Base-by-base conservation (phyloP, 2,329 filamentous ascomycete species). In the Penicillium crustosum region DNA sequence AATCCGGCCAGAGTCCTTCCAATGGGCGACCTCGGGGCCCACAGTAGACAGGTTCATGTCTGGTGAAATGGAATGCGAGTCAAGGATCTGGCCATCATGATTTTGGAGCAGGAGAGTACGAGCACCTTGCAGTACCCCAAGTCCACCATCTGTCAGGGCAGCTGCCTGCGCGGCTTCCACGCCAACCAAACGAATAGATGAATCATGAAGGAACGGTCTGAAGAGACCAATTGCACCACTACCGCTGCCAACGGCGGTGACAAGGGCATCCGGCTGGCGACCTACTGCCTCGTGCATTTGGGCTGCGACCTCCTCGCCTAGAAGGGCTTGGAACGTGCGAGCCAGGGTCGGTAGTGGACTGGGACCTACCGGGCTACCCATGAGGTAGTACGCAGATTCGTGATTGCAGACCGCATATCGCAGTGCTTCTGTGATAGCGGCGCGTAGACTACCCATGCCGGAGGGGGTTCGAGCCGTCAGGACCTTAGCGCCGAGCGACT, bases 361-460 rank as follows among this genome's bases (percentile, higher is more conserved):
- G 3, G 65, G 65, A 6, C 65, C 65, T 61, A 66, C 63, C 1
- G 65, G 65, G 15, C 64, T 62, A 54, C 65, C 60, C 63, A 66
- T 67, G 21, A 67, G 64, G 44, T 67, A 67, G 54, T 66, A 67
- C n/a, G 61, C 50, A 39, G 63, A 61, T 52, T 67, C 60, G 39
- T 66, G 45, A 56, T 66, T 67, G 58, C 61, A 63, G 39, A 67
- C 63, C 10, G 64, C 64, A 66, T 67, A 66, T 19, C 65, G 62
- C 60, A 67, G 55, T 35, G 65, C 65, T 49, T 67, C 65, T 39
- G 65, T 67, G 64, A 66, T 67, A 52, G 65, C 65, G 39, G 65
- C 62, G 9, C 65, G 65, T 47, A 67, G 60, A 12, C 62, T 59
- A 27, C 65, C 64, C 57, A 66, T 61, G 33, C 65, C 63, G 15